Percentiles rank a stretch among this genome's conserved stretches.
These are phyloP conservation scores for Phytophthora pseudosyringae DNA, from an alignment of 352 stramenopile genomes.

Conservation along the genomic window DNA sequence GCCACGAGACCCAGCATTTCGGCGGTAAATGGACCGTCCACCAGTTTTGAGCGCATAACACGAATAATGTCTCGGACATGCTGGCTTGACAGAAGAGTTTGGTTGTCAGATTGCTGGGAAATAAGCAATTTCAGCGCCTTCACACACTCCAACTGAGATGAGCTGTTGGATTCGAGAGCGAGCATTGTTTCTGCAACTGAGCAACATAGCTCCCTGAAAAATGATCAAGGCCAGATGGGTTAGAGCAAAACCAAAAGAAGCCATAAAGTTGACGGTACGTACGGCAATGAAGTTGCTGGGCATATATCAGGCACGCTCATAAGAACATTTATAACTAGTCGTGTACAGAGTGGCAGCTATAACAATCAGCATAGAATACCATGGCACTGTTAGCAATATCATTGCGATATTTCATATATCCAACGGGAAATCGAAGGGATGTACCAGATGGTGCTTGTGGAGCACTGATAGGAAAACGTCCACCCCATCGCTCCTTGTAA, in stretches of 20 bases:
- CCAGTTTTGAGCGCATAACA: constrained; percentile 32
- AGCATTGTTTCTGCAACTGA: constrained; percentile 25
- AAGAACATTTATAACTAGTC: constrained; percentile 14
- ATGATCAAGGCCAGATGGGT: background rate
- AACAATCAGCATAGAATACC: background rate
- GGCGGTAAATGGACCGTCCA: constrained; percentile 17
- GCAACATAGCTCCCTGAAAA: constrained; percentile 5
- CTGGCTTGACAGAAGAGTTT: constrained; percentile 20
- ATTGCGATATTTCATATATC: background rate
- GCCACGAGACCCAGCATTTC: constrained; percentile 30
- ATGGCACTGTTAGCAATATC: constrained; percentile 7
- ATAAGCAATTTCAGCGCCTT: constrained; percentile 17
- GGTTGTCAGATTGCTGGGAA: constrained; percentile 2
- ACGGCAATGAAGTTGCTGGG: constrained; percentile 8
- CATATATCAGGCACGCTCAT: background rate
- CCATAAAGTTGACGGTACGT: constrained; percentile 2
- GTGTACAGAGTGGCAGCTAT: constrained; percentile 18
- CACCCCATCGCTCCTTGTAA: constrained; percentile 9
- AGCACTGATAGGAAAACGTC: constrained; percentile 17
- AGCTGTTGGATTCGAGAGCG: constrained; percentile 3
- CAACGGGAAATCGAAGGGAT: background rate
- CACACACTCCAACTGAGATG: constrained; percentile 16
- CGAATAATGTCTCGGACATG: constrained; percentile 33
- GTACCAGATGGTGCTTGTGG: constrained; percentile 21
- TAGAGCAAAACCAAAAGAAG: background rate